phyloP scores from a whole-genome alignment of 441 rosid species.

The Populus hybrid region DNA sequence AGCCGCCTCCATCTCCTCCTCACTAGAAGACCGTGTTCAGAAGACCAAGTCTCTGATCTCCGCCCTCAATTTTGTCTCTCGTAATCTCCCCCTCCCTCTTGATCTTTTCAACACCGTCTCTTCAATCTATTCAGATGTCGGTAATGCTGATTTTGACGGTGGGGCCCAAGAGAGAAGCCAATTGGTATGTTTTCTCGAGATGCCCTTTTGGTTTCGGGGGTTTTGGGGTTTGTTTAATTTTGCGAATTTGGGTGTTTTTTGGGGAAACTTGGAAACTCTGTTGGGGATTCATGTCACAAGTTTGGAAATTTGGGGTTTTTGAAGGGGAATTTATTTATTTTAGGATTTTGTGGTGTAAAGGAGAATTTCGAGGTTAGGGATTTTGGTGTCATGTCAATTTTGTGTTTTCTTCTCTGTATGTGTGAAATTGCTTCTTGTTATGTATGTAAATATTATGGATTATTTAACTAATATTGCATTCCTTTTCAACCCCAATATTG shows the following conservation, averaged over 20 bases:
- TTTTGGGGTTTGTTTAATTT: conserved; percentile 13
- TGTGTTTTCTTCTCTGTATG: neutral
- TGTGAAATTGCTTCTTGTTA: neutral
- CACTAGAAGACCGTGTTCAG: conserved; percentile 31
- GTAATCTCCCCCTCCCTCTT: conserved; percentile 90
- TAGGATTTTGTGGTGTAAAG: conserved; percentile 3
- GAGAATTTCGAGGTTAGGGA: neutral
- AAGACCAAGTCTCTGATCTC: conserved; percentile 73
- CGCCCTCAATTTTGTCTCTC: conserved; percentile 84
- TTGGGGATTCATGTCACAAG: neutral
- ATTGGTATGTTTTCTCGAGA: conserved; percentile 42
- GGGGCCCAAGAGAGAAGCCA: conserved; percentile 23
- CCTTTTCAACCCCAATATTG: neutral
- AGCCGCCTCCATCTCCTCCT: conserved; percentile 20
- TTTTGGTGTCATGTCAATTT: conserved; percentile 3
- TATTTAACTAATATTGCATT: neutral
- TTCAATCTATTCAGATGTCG: conserved; percentile 51
- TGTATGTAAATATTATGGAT: neutral
- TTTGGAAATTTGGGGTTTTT: neutral
- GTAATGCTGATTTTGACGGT: conserved; percentile 8
- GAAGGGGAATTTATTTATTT: neutral
- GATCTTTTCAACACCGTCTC: conserved; percentile 66
- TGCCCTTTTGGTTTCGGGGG: conserved; percentile 22
- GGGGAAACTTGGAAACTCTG: conserved; percentile 7
- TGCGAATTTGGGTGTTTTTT: conserved; percentile 15